Percentiles rank a stretch among this genome's conserved stretches.
phyloP scores from a whole-genome alignment of 2,329 filamentous ascomycete genomes.

The Aspergillus flavus region DNA sequence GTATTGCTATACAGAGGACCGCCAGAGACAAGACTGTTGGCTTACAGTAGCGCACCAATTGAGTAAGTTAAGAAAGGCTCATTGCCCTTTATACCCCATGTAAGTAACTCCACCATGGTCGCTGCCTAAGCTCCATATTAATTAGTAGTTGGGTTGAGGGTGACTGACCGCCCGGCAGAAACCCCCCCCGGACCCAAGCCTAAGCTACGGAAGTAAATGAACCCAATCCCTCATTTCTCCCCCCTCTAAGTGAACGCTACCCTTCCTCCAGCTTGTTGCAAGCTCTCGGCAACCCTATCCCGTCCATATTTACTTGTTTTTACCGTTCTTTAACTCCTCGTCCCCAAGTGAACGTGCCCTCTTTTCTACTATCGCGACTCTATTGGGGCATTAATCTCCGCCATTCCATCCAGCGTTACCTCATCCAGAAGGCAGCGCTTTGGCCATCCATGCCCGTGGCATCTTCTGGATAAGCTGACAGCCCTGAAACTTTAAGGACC shows the following conservation, averaged over 20 bases:
- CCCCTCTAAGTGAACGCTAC: neutral
- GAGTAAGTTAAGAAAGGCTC: neutral
- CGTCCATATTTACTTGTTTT: slow-evolving; percentile 3
- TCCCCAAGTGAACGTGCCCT: neutral
- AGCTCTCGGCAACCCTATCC: slow-evolving; percentile 6
- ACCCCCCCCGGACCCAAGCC: neutral
- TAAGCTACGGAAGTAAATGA: slow-evolving; percentile 1
- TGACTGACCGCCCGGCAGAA: slow-evolving; percentile 22
- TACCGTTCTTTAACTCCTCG: neutral
- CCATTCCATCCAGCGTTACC: slow-evolving; percentile 4
- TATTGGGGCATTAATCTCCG: neutral
- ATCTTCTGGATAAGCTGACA: slow-evolving; percentile 27
- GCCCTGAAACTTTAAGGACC: slow-evolving; percentile 20
- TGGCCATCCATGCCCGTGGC: slow-evolving; percentile 32
- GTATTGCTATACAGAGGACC: neutral
- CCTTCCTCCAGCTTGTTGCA: slow-evolving; percentile 8
- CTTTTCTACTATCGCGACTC: neutral
- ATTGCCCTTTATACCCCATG: neutral
- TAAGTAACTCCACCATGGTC: neutral
- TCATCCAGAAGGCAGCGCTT: slow-evolving; percentile 23
- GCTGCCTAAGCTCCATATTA: neutral
- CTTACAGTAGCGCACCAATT: neutral
- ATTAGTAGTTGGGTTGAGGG: neutral
- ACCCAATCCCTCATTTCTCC: slow-evolving; percentile 7
- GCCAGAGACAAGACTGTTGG: neutral